Evolutionary conservation across 1,284 basidiomycete genomes (phyloP).

Genomic region (Irpex sp.): DNA sequence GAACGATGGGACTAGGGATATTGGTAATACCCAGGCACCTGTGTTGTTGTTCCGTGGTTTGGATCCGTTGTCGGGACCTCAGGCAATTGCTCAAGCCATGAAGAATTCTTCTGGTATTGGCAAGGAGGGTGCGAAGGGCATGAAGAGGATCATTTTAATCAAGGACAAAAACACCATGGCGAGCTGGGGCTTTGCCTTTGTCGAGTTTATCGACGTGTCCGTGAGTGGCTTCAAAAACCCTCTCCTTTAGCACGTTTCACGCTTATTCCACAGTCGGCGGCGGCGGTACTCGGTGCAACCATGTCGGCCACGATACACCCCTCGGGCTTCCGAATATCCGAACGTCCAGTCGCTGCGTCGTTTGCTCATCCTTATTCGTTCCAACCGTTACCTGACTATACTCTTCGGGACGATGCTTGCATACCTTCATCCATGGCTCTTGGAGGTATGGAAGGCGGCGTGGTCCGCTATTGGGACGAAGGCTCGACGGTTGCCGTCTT

Average conservation of each 20-base stretch:
- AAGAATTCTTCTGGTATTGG: conserved; percentile 61
- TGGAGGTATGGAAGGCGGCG: conserved; percentile 66
- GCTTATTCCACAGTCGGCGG: conserved; percentile 50
- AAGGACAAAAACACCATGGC: conserved; percentile 81
- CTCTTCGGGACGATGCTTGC: conserved; percentile 71
- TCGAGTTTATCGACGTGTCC: conserved; percentile 82
- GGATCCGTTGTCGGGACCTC: conserved; percentile 81
- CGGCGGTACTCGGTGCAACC: conserved; percentile 70
- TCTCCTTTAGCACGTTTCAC: neutral
- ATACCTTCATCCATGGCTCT: conserved; percentile 59
- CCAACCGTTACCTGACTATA: conserved; percentile 69
- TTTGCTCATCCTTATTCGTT: conserved; percentile 88
- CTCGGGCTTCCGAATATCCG: conserved; percentile 83
- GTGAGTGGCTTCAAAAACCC: conserved; percentile 38
- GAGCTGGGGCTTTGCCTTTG: conserved; percentile 90
- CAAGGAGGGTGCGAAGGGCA: conserved; percentile 75
- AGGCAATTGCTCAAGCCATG: conserved; percentile 80
- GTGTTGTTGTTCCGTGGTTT: conserved; percentile 86
- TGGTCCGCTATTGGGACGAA: conserved; percentile 85
- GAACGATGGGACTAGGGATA: conserved; percentile 93
- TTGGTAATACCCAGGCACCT: conserved; percentile 77
- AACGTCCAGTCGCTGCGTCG: conserved; percentile 81
- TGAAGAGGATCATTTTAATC: conserved; percentile 82
- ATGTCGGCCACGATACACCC: conserved; percentile 85
- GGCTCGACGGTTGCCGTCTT: conserved; percentile 64